Base-by-base conservation (phyloP, 495 filamentous ascomycete genomes). In the Aspergillus indologenus region DNA sequence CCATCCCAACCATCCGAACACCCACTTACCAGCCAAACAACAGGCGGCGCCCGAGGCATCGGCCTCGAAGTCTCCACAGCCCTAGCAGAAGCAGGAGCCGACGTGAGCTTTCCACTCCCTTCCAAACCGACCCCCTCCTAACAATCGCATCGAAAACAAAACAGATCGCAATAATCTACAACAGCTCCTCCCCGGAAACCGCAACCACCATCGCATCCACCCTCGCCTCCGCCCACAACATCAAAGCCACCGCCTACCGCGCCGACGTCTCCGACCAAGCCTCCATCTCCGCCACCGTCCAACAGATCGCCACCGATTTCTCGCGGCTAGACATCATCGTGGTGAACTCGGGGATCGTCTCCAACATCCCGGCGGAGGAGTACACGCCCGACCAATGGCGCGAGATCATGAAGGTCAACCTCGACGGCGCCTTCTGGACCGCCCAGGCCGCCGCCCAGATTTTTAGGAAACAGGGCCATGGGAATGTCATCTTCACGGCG, bases 11-110 rank as follows among this genome's bases (percentile, higher is more conserved):
- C 34, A 40, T 11, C 24, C 15, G 20, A 42, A 21, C 11, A 6
- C 18, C 22, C 26, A n/a, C 17, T 5, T 40, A 24, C 20, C 31
- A 45, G 51, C 48, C 47, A 26, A 15, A 21, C 12, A 47, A 1
- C 21, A 69, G 90, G 90, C 7, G 89, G 89, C 19, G 88, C 83
- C 17, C 84, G 87, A 23, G 90, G 90, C 31, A 96, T 96, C 63
- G 91, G 91, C 2, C 78, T 89, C 2, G 86, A 86, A 24, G 82
- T 93, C 15, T 87, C 87, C 15, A 79, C 86, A 51, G 88, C 77
- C 5, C 66, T 87, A 14, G 90, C 90, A 5, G 91, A 95, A 70
- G 86, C 89, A 18, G 91, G 90, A 18, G 90, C 90, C 17, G 85
- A 93, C 65, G 74, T 74, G 61, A 31, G 54, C 24, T n/a, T 9